phyloP scores from a whole-genome alignment of 2,329 filamentous ascomycete genomes.

The Basipetospora chlamydospora region DNA sequence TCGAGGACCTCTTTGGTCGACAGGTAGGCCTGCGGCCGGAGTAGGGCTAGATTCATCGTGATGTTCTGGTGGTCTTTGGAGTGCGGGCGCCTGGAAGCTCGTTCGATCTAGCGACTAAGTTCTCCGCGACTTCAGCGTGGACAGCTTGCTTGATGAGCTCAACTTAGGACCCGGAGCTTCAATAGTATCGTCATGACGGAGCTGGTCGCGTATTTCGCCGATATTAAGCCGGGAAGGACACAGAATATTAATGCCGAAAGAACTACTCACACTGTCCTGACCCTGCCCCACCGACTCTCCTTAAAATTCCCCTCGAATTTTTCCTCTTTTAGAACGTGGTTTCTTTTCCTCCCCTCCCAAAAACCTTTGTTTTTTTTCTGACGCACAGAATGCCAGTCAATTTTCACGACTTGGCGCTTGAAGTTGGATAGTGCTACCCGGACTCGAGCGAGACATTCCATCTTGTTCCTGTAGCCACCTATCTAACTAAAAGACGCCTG shows the following conservation, averaged over 20 bases:
- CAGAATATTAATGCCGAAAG: not conserved
- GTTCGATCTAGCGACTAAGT: too few species aligned
- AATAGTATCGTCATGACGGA: too few species aligned
- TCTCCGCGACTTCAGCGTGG: too few species aligned
- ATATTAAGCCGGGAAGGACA: not conserved
- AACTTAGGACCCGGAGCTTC: not conserved
- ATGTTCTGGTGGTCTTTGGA: conserved; percentile 2
- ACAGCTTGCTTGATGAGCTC: too few species aligned
- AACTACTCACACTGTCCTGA: too few species aligned
- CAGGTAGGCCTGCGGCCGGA: conserved; percentile 42
- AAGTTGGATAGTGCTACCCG: not conserved
- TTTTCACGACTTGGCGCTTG: not conserved
- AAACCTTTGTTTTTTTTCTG: conserved; percentile 4
- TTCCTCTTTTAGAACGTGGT: conserved; percentile 1
- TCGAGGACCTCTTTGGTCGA: conserved; percentile 39
- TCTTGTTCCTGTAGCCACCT: conserved; percentile 1
- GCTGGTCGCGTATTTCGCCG: too few species aligned
- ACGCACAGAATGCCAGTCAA: conserved; percentile 1
- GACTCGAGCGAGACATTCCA: conserved; percentile 1
- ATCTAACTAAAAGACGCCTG: conserved; percentile 6
- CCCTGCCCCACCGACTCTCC: conserved; percentile 5
- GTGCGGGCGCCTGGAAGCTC: not conserved
- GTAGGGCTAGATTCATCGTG: conserved; percentile 39
- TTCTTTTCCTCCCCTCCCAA: conserved; percentile 7
- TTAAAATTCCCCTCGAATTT: conserved; percentile 1